phyloP scores from a whole-genome alignment of 2,329 filamentous ascomycete species.

The Fusarium nodosum region DNA sequence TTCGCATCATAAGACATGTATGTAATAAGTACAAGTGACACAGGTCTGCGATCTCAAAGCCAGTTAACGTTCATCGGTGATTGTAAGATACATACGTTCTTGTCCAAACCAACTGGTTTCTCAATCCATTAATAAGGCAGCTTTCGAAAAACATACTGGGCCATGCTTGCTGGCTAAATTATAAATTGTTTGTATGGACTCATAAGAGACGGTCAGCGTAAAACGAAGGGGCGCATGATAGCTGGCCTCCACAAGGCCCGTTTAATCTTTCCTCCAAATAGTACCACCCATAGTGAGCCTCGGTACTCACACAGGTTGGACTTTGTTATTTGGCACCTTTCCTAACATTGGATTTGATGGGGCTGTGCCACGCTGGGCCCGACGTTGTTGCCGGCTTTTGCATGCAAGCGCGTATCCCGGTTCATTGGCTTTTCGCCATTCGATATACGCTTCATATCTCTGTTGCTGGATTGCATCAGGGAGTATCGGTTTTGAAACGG shows the following conservation, averaged over 20 bases:
- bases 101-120: neutral
- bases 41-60: neutral
- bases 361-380: slow-evolving; percentile 50
- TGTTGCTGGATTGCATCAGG: slow-evolving; percentile 60
- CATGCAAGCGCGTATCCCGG: slow-evolving; percentile 63
- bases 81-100: neutral
- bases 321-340: neutral
- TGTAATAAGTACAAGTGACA: neutral
- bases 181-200: neutral
- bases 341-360: slow-evolving; percentile 11
- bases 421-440: slow-evolving; percentile 63
- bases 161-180: neutral
- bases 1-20: neutral
- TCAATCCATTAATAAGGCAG: neutral
- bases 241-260: neutral
- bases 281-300: neutral
- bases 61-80: neutral
- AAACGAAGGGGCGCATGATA: too few relatives aligned
- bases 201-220: neutral
- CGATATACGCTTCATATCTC: slow-evolving; percentile 63
- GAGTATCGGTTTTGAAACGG: slow-evolving; percentile 58
- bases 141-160: neutral
- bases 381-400: slow-evolving; percentile 59
- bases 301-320: neutral
- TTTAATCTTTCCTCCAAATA: neutral